Evolutionary conservation across 345 rosid species (phyloP).

Genomic region (Draba incana): DNA sequence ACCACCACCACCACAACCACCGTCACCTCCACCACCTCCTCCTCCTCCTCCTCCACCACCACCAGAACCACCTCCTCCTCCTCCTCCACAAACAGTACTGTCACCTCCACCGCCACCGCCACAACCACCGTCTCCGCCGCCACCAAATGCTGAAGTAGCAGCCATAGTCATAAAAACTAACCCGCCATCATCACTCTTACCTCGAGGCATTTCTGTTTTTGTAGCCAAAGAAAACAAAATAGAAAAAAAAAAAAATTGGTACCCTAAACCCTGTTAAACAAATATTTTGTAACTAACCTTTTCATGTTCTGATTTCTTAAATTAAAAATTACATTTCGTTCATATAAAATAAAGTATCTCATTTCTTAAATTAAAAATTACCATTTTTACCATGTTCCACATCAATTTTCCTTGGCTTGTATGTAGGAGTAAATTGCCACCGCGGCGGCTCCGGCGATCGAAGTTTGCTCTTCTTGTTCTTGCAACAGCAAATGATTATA

Average conservation of each 20-base stretch:
- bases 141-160: not conserved
- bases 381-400: not conserved
- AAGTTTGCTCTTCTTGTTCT: not conserved
- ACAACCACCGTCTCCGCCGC: not conserved
- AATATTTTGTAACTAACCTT: too few species aligned
- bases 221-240: too few species aligned
- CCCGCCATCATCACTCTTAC: conserved; percentile 3
- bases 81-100: not conserved
- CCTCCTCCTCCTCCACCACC: not conserved
- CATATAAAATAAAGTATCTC: not conserved
- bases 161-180: not conserved
- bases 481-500: not conserved
- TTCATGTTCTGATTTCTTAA: too few species aligned
- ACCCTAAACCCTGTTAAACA: too few species aligned
- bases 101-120: not conserved
- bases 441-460: not conserved
- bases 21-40: not conserved
- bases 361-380: not conserved
- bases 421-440: not conserved
- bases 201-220: too few species aligned
- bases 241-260: too few species aligned
- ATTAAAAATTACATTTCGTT: not conserved
- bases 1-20: not conserved
- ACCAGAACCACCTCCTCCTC: not conserved
- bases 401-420: not conserved